Evolutionary conservation across 2,329 filamentous ascomycete genomes (phyloP).

Genomic region (Phaeosphaeriaceae sp.): DNA sequence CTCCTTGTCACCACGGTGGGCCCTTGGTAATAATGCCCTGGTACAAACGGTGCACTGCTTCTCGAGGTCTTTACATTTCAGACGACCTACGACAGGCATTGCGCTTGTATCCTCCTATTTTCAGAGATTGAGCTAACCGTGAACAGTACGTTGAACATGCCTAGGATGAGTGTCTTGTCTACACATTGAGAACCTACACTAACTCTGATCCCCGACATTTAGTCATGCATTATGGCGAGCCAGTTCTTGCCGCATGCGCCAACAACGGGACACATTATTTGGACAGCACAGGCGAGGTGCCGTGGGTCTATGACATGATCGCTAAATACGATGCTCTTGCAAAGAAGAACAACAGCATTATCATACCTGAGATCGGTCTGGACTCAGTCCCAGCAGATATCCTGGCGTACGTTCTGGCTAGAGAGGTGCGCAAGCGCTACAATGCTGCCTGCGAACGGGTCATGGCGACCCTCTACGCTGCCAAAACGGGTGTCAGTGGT

Average conservation of each 20-base stretch:
- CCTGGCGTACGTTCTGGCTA: slow-evolving; percentile 60
- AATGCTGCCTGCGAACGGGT: slow-evolving; percentile 59
- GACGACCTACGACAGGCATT: too few relatives aligned
- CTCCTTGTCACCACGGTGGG: slow-evolving; percentile 68
- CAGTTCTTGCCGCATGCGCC: slow-evolving; percentile 70
- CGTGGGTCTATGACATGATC: slow-evolving; percentile 69
- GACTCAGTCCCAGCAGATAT: slow-evolving; percentile 69
- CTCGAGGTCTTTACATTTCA: too few relatives aligned
- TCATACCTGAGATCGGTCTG: slow-evolving; percentile 66
- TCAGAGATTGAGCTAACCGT: too few relatives aligned
- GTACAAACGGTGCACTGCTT: too few relatives aligned
- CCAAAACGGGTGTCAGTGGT: slow-evolving; percentile 59
- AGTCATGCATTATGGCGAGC: slow-evolving; percentile 67
- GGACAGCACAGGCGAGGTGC: slow-evolving; percentile 70
- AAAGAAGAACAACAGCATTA: slow-evolving; percentile 66
- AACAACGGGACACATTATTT: slow-evolving; percentile 71
- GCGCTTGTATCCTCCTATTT: too few relatives aligned
- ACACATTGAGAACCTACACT: too few relatives aligned
- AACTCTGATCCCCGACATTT: too few relatives aligned
- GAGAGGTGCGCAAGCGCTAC: slow-evolving; percentile 60
- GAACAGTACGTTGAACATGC: too few relatives aligned
- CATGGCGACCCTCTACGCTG: slow-evolving; percentile 60
- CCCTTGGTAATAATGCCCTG: slow-evolving; percentile 50
- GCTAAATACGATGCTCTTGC: slow-evolving; percentile 66
- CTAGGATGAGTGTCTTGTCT: too few relatives aligned